These are phyloP conservation scores for Colletotrichum coccodes DNA, from an alignment of 2,329 filamentous ascomycete genomes.

Conservation along the genomic window DNA sequence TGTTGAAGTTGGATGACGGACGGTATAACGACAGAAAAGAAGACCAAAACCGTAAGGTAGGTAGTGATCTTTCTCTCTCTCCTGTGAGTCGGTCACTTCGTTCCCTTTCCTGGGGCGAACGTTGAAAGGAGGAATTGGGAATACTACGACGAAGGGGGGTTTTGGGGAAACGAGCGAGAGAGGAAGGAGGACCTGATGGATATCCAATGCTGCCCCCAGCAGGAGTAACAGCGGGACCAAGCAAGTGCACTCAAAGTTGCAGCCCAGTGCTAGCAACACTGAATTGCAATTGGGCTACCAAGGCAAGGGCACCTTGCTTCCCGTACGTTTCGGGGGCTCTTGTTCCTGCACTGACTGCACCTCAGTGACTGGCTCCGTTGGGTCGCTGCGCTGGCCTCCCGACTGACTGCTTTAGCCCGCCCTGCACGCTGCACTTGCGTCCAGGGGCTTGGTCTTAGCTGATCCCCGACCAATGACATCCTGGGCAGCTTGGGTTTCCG, in stretches of 20 bases:
- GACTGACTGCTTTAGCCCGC: constrained; percentile 12
- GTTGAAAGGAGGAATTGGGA: constrained; percentile 19
- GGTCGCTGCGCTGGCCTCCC: constrained; percentile 21
- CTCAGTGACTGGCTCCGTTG: constrained; percentile 13
- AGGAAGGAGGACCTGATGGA: neutral
- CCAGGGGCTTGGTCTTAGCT: constrained; percentile 24
- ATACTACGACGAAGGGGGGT: constrained; percentile 4
- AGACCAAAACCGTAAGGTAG: neutral
- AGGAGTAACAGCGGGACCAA: constrained; percentile 13
- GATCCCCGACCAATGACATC: constrained; percentile 12
- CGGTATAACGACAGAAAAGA: neutral
- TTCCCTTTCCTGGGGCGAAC: constrained; percentile 13
- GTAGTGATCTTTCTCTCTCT: neutral
- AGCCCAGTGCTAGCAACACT: neutral
- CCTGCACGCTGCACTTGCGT: constrained; percentile 13
- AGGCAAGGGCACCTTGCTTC: neutral
- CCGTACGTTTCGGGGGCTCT: constrained; percentile 24
- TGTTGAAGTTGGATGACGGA: neutral
- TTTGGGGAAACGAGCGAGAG: neutral
- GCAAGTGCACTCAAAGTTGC: constrained; percentile 17
- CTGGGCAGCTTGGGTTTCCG: constrained; percentile 14
- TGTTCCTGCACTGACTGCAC: constrained; percentile 29
- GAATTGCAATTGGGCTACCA: neutral
- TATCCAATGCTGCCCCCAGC: constrained; percentile 6
- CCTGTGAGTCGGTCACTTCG: constrained; percentile 12